These are phyloP conservation scores for Colletotrichum zoysiae DNA, from an alignment of 2,329 filamentous ascomycete genomes.

Conservation along the genomic window DNA sequence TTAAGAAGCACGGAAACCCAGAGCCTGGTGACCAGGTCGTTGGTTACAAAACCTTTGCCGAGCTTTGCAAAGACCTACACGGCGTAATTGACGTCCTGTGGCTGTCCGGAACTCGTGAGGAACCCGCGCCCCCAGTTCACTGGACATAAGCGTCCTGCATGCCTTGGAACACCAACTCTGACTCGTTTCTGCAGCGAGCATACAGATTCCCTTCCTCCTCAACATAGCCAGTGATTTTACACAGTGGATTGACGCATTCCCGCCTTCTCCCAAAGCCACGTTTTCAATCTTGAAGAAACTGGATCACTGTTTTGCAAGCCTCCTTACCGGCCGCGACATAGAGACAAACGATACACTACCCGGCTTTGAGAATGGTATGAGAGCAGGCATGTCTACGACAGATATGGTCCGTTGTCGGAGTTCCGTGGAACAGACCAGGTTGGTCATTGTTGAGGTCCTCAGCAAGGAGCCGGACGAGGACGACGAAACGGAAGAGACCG, in stretches of 20 bases:
- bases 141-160: background rate
- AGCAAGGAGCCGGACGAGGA: conserved; percentile 54
- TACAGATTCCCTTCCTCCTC: conserved; percentile 88
- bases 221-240: conserved; percentile 80
- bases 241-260: conserved; percentile 79
- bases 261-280: conserved; percentile 73
- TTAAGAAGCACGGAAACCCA: conserved; percentile 67
- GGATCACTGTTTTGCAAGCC: conserved; percentile 84
- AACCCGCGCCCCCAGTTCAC: background rate
- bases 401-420: conserved; percentile 91
- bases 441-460: conserved; percentile 78
- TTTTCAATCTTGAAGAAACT: conserved; percentile 82
- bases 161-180: background rate
- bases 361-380: conserved; percentile 73
- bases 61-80: conserved; percentile 81
- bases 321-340: conserved; percentile 76
- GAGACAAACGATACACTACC: conserved; percentile 75
- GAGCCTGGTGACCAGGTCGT: conserved; percentile 61
- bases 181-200: conserved; percentile 65
- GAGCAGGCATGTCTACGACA: conserved; percentile 78
- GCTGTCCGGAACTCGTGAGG: conserved; percentile 86
- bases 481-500: conserved; percentile 51
- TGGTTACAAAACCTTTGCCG: conserved; percentile 72
- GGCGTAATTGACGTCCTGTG: conserved; percentile 83
- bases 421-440: conserved; percentile 80